Conservation (phyloP, 495 filamentous ascomycete species). For the Talaromyces adpressus region DNA sequence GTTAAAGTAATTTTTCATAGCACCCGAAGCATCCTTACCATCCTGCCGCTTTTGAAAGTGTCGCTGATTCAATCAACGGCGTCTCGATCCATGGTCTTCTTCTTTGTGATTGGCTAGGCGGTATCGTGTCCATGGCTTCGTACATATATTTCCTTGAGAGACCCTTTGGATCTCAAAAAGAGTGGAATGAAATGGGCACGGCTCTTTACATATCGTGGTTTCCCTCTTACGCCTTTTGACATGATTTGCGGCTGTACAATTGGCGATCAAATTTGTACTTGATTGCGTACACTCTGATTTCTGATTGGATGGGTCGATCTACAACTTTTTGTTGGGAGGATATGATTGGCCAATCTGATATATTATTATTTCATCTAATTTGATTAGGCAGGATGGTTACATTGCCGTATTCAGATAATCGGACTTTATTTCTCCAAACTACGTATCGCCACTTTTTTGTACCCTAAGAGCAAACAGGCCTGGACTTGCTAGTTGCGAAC, state of each 20-base stretch:
- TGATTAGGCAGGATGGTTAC: not conserved
- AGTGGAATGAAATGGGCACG: not conserved
- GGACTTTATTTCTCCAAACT: not conserved
- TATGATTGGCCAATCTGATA: no score
- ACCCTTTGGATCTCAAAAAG: not conserved
- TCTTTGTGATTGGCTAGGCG: conserved; percentile 14
- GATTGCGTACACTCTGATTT: not conserved
- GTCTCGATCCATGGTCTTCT: conserved; percentile 60
- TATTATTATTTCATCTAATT: not conserved
- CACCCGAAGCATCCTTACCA: conserved; percentile 43
- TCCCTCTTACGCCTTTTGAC: not conserved
- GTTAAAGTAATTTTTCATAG: not conserved
- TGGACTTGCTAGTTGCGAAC: not conserved
- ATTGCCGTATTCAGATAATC: not conserved
- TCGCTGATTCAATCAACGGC: conserved; percentile 59
- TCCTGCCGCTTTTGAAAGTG: conserved; percentile 60
- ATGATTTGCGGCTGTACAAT: not conserved
- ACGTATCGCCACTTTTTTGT: not conserved
- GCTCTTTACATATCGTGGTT: not conserved
- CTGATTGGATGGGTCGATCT: not conserved
- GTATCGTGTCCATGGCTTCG: not conserved
- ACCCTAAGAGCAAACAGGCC: not conserved
- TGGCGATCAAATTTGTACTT: not conserved
- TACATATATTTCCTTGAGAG: not conserved
- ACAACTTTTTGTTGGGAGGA: not conserved